Conservation (phyloP, 139 green algal species). For the Desmodesmus armatus region DNA sequence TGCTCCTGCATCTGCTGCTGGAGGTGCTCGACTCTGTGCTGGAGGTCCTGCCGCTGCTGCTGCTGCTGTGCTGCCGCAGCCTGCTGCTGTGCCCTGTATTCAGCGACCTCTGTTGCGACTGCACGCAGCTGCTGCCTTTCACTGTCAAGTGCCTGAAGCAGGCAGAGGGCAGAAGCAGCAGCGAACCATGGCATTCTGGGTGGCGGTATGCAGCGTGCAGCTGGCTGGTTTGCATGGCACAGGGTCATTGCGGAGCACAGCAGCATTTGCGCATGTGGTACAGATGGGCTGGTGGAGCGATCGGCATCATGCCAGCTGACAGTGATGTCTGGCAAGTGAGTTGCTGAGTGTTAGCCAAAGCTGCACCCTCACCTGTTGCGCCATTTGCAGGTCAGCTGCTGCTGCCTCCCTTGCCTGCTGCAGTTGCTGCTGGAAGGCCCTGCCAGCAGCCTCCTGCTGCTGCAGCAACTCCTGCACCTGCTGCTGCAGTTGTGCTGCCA, state of each 20-base stretch:
- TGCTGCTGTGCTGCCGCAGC: background rate
- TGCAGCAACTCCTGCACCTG: constrained; percentile 36
- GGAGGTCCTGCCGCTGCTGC: background rate
- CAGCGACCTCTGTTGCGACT: constrained; percentile 5
- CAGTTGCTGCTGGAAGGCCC: constrained; percentile 11
- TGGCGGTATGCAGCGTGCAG: too few species aligned
- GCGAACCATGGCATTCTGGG: too few species aligned
- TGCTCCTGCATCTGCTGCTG: constrained; percentile 9
- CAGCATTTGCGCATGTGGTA: too few species aligned
- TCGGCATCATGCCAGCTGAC: too few species aligned
- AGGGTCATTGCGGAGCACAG: too few species aligned
- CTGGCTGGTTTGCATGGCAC: too few species aligned
- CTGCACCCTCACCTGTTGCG: constrained; percentile 14
- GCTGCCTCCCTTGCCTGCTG: background rate
- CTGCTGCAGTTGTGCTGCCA: constrained; percentile 27
- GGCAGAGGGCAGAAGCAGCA: background rate
- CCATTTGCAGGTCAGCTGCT: background rate
- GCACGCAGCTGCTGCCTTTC: constrained; percentile 29
- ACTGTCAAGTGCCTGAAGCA: constrained; percentile 20
- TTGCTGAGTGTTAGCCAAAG: too few species aligned
- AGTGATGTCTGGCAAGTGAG: too few species aligned
- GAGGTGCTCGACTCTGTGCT: background rate
- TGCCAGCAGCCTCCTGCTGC: background rate
- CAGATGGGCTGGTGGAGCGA: too few species aligned
- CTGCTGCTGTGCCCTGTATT: constrained; percentile 19